These are phyloP conservation scores for Saccharomyces uvarum DNA, from an alignment of 1,139 yeast genomes.

Conservation along the genomic window DNA sequence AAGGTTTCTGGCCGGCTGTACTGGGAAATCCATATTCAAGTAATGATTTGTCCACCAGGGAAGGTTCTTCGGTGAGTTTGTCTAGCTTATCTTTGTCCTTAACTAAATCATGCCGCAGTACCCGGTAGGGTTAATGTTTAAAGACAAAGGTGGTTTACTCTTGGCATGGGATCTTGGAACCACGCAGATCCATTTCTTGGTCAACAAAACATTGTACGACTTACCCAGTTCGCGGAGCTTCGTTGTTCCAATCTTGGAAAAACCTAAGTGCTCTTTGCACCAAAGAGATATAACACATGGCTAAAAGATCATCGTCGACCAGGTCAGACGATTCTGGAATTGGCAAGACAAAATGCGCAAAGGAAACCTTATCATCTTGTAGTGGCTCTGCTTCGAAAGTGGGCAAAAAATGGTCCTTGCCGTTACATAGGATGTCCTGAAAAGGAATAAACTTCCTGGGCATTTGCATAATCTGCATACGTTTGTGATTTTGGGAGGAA, in stretches of 20 bases:
- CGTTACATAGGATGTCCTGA: constrained; percentile 48
- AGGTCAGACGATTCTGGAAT: constrained; percentile 43
- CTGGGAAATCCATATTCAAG: constrained; percentile 58
- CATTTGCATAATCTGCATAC: constrained; percentile 71
- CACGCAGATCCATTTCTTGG: constrained; percentile 72
- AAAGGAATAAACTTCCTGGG: constrained; percentile 55
- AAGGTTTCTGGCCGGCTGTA: constrained; percentile 39
- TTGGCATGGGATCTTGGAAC: constrained; percentile 61
- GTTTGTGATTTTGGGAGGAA: constrained; percentile 90
- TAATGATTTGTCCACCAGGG: constrained; percentile 43
- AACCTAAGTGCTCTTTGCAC: constrained; percentile 65
- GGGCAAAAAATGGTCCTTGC: constrained; percentile 49
- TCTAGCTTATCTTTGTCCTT: constrained; percentile 50
- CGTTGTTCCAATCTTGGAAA: constrained; percentile 44
- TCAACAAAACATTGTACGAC: constrained; percentile 76
- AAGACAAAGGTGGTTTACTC: constrained; percentile 26
- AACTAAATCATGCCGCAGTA: constrained; percentile 70
- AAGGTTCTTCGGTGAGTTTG: constrained; percentile 34
- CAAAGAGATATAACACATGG: constrained; percentile 60
- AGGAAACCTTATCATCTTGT: constrained; percentile 54
- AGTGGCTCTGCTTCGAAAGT: constrained; percentile 49
- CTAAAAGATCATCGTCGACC: constrained; percentile 43
- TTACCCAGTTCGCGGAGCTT: constrained; percentile 23
- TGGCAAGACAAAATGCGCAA: constrained; percentile 74
- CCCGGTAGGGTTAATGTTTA: constrained; percentile 77